These are phyloP conservation scores for Scedosporium boydii DNA, from an alignment of 2,329 filamentous ascomycete species.

Conservation along the genomic window DNA sequence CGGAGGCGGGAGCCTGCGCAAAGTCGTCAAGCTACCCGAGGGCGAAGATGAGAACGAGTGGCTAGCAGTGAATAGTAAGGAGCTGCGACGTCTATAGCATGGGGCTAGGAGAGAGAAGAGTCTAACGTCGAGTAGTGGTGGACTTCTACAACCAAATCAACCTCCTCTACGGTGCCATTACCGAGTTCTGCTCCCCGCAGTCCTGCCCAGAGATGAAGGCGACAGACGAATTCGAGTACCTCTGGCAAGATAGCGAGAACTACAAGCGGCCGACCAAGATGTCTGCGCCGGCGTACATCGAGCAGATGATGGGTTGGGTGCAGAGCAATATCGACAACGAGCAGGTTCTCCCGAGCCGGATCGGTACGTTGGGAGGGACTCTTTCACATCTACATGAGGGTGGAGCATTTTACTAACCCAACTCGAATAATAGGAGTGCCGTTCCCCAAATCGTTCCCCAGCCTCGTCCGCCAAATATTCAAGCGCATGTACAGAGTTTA, in stretches of 20 bases:
- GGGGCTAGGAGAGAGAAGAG: not conserved
- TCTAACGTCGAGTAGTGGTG: slow-evolving; percentile 55
- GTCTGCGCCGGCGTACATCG: slow-evolving; percentile 93
- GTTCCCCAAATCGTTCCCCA: slow-evolving; percentile 86
- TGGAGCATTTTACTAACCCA: slow-evolving; percentile 11
- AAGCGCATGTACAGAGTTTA: slow-evolving; percentile 98
- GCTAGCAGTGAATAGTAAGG: slow-evolving; percentile 92
- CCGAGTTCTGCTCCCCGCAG: slow-evolving; percentile 95
- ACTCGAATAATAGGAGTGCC: slow-evolving; percentile 56
- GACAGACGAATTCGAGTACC: slow-evolving; percentile 99
- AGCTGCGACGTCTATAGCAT: not conserved
- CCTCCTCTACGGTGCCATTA: slow-evolving; percentile 95
- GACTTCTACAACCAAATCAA: slow-evolving; percentile 99
- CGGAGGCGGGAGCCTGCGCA: slow-evolving; percentile 86
- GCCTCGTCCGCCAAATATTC: slow-evolving; percentile 89
- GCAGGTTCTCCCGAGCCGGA: slow-evolving; percentile 85
- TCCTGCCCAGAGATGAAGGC: slow-evolving; percentile 99
- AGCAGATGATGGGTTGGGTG: slow-evolving; percentile 95
- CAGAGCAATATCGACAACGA: slow-evolving; percentile 95
- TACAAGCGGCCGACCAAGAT: slow-evolving; percentile 97
- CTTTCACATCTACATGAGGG: not conserved
- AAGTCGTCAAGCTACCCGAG: slow-evolving; percentile 93
- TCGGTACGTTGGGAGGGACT: slow-evolving; percentile 43
- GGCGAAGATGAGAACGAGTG: slow-evolving; percentile 97
- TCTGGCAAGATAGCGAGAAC: slow-evolving; percentile 93